phyloP scores from a whole-genome alignment of 176 grass and related monocot genomes.

The Carex myosuroides region DNA sequence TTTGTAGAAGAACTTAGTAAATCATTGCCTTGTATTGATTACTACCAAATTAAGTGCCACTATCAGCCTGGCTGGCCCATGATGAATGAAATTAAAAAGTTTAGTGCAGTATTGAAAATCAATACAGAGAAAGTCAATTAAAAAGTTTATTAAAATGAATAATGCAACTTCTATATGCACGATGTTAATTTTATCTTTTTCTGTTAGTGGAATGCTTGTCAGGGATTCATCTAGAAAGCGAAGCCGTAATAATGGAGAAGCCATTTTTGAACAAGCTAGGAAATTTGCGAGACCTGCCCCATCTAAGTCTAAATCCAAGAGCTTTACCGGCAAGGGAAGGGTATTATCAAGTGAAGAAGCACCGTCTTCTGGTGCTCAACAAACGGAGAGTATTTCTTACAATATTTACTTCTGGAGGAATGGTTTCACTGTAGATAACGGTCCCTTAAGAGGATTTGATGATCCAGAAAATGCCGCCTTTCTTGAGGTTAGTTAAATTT shows the following conservation, averaged over 20 bases:
- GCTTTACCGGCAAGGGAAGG: slow-evolving; percentile 63
- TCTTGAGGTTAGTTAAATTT: slow-evolving; percentile 59
- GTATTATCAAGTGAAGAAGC: slow-evolving; percentile 48
- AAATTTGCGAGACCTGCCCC: slow-evolving; percentile 46
- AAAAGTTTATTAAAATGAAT: neutral
- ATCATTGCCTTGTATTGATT: neutral
- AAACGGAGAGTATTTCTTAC: slow-evolving; percentile 42
- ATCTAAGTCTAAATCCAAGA: slow-evolving; percentile 41
- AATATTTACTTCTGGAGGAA: slow-evolving; percentile 78
- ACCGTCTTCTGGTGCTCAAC: slow-evolving; percentile 40
- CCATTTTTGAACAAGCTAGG: slow-evolving; percentile 65
- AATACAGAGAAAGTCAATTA: neutral
- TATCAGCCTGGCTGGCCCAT: neutral
- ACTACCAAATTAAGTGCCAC: neutral
- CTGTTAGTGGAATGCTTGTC: slow-evolving; percentile 58
- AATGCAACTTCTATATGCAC: neutral
- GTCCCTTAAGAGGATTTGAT: slow-evolving; percentile 76
- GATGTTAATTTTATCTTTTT: neutral
- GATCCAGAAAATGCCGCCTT: slow-evolving; percentile 80
- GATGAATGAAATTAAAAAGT: neutral
- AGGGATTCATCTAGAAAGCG: slow-evolving; percentile 57
- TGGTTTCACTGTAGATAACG: slow-evolving; percentile 86
- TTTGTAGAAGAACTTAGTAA: neutral
- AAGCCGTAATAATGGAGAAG: slow-evolving; percentile 32
- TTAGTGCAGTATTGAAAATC: neutral